Evolutionary conservation across 2,329 filamentous ascomycete genomes (phyloP), one percentile per base, ranked within the genome.

Genomic region (Akanthomyces lecanii): DNA sequence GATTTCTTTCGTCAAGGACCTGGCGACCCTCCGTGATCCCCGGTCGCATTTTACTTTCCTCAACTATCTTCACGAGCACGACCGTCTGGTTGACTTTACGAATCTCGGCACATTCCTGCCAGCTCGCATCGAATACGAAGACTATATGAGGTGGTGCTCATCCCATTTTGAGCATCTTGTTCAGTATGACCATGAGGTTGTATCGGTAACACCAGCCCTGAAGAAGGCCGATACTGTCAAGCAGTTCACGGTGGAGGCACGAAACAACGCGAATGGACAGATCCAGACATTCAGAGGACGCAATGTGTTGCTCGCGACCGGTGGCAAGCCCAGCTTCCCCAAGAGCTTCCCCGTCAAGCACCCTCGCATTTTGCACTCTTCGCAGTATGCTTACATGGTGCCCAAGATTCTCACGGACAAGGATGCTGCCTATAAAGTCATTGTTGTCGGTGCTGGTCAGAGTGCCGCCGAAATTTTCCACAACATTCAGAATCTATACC

Each of bases 1-100:
- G 74, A 98, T 98, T 69, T 96, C 91, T 11, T 98, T 97, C 79
- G 84, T 98, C 78, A 98, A 98, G 79, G 94, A 98, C 73, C 85
- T 98, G 75, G 94, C 94, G 4, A 95, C 91, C 4, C 82, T 97
- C 68, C 85, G 94, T 63, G 88, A 98, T 73, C 94, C 94, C 8
- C 86, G 89, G 66, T 96, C 91, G 67, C 85, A 92, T 70, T 98
- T 98, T 76, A 98, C 94, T 16, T 98, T 97, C 77, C 81, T 97
- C 72, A 97, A 97, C 77, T 98, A 98, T 75, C 85, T 98, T 14
- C 90, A 96, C 78, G 78, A 84, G 69, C 89, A 96, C 69, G 83
- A 83, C 62, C 85, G 94, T n/a, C 82, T 98, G 45, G 86, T 96
- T 55, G 88, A 94, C 68, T 98, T 98, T 71, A 92, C 90, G 69